These are phyloP conservation scores for Fistulinella staudtii DNA, from an alignment of 1,284 basidiomycete genomes.

Conservation along the genomic window DNA sequence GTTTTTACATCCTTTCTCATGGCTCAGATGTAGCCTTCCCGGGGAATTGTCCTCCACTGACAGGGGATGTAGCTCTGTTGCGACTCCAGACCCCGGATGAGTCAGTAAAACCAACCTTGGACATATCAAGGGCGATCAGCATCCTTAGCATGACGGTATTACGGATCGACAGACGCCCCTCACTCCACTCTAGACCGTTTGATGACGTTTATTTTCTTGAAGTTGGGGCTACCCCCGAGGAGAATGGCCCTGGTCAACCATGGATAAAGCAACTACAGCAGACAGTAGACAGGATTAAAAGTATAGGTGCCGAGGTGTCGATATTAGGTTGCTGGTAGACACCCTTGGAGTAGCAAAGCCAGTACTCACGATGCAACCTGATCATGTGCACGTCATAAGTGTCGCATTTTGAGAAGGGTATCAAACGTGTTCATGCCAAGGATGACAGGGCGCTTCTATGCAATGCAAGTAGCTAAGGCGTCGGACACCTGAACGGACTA, in stretches of 20 bases:
- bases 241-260: slow-evolving; percentile 5
- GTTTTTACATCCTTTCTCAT: slow-evolving; percentile 54
- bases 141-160: slow-evolving; percentile 27
- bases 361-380: neutral
- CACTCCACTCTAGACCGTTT: slow-evolving; percentile 44
- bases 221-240: slow-evolving; percentile 26
- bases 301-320: slow-evolving; percentile 19
- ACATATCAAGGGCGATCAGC: slow-evolving; percentile 18
- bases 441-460: too few species aligned
- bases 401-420: too few species aligned
- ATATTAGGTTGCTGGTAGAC: slow-evolving; percentile 45
- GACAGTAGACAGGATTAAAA: slow-evolving; percentile 14
- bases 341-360: too few species aligned
- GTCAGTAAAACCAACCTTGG: neutral
- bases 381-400: too few species aligned
- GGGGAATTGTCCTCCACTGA: slow-evolving; percentile 2
- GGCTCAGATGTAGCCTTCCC: slow-evolving; percentile 31
- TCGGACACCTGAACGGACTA: too few species aligned
- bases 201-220: slow-evolving; percentile 61
- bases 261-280: slow-evolving; percentile 23
- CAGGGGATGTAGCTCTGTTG: slow-evolving; percentile 37
- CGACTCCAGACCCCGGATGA: slow-evolving; percentile 29
- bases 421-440: too few species aligned
- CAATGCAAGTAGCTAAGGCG: too few species aligned
- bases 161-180: slow-evolving; percentile 66